These are phyloP conservation scores for Aspergillus heteromorphus DNA, from an alignment of 495 filamentous ascomycete genomes.

Conservation along the genomic window DNA sequence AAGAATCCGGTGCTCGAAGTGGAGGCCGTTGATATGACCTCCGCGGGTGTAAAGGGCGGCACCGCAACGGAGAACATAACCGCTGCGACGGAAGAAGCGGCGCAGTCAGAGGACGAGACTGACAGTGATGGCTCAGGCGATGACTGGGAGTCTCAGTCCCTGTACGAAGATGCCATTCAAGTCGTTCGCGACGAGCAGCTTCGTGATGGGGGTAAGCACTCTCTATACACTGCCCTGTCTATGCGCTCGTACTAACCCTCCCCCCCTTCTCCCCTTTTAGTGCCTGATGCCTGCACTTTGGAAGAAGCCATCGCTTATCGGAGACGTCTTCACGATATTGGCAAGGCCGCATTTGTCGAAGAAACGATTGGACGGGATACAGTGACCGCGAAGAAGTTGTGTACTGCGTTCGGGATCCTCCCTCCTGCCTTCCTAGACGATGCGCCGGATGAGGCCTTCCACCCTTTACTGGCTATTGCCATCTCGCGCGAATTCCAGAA, in stretches of 20 bases:
- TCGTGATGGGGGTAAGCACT: constrained; percentile 46
- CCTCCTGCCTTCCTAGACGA: constrained; percentile 74
- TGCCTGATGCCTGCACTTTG: constrained; percentile 62
- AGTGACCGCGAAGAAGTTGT: constrained; percentile 74
- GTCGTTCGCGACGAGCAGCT: constrained; percentile 57
- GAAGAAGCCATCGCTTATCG: constrained; percentile 67
- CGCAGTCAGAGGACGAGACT: constrained; percentile 45
- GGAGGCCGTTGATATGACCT: constrained; percentile 35
- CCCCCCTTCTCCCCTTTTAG: constrained; percentile 10
- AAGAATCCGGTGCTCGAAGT: constrained; percentile 43
- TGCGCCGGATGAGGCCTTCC: constrained; percentile 66
- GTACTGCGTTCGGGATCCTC: constrained; percentile 84
- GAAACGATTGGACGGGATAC: constrained; percentile 62
- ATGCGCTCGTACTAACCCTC: constrained; percentile 1
- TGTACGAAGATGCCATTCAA: constrained; percentile 64
- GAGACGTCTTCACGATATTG: constrained; percentile 65
- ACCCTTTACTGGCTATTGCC: constrained; percentile 65
- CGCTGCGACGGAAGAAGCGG: constrained; percentile 22
- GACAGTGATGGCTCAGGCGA: constrained; percentile 58
- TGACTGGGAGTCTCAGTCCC: constrained; percentile 61
- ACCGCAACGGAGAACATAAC: constrained; percentile 20
- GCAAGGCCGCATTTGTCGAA: constrained; percentile 68
- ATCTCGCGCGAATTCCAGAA: constrained; percentile 79
- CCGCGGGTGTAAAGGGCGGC: constrained; percentile 17
- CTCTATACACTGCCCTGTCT: constrained; percentile 8